Conservation (phyloP, 2,329 filamentous ascomycete species). For the Alternaria sp. region DNA sequence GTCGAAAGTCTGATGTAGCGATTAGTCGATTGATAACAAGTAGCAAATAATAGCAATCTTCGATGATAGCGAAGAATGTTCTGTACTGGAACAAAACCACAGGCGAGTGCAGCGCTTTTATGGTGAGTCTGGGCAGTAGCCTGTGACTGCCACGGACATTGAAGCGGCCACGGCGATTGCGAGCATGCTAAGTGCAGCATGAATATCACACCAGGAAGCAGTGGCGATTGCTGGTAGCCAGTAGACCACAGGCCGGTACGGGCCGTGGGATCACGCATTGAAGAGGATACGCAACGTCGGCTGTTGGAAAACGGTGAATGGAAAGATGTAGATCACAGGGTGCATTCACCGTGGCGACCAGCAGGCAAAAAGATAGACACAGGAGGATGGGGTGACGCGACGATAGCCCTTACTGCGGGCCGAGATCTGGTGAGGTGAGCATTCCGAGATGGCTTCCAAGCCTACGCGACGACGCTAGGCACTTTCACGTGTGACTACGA, state of each 20-base stretch:
- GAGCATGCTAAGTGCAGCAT: constrained; percentile 6
- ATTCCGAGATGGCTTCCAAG: constrained; percentile 1
- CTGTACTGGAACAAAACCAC: neutral
- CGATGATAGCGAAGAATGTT: neutral
- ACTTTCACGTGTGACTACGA: constrained; percentile 4
- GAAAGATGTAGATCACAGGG: constrained; percentile 7
- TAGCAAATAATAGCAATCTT: constrained; percentile 2
- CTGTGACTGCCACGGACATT: constrained; percentile 11
- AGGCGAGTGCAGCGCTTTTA: constrained; percentile 11
- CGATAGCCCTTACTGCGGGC: constrained; percentile 11
- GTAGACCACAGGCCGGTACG: neutral
- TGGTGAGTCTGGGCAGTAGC: constrained; percentile 4
- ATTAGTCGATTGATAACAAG: neutral
- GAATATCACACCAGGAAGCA: constrained; percentile 14
- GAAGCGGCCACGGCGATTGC: constrained; percentile 17
- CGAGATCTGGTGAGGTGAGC: constrained; percentile 10
- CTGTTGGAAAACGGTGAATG: constrained; percentile 8
- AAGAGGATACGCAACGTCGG: constrained; percentile 4
- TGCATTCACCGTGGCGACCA: constrained; percentile 5
- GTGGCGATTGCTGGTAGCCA: constrained; percentile 14
- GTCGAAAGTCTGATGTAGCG: neutral
- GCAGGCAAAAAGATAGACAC: constrained; percentile 1
- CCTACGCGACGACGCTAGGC: constrained; percentile 8
- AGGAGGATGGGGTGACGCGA: constrained; percentile 17
- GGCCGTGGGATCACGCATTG: constrained; percentile 2